phyloP scores from a whole-genome alignment of 345 rosid genomes.

The Citrus mangshanensis region DNA sequence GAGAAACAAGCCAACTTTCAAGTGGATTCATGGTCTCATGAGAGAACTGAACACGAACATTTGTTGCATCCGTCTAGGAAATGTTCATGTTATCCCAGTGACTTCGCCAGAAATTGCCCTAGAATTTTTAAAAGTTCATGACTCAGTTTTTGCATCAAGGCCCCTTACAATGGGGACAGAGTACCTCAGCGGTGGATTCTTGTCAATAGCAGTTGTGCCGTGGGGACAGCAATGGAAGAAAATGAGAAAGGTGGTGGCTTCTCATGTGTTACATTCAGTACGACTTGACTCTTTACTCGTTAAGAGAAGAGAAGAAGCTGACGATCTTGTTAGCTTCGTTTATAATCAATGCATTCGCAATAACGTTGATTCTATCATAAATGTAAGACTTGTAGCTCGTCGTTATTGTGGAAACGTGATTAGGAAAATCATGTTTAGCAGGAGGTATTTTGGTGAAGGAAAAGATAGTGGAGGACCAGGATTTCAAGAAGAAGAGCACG shows the following conservation, averaged over 20 bases:
- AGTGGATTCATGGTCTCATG: neutral
- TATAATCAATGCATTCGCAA: neutral
- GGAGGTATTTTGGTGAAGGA: neutral
- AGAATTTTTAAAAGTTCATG: neutral
- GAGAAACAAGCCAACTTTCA: neutral
- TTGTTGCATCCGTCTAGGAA: neutral
- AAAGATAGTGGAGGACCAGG: neutral
- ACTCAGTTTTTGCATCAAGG: neutral
- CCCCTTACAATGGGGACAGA: neutral
- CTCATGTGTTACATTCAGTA: neutral
- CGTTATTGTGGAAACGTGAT: neutral
- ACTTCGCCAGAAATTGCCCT: neutral
- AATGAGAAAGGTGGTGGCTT: neutral
- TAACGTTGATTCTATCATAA: neutral
- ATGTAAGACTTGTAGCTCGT: neutral
- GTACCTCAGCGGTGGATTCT: neutral
- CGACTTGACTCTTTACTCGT: neutral
- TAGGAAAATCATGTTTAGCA: neutral
- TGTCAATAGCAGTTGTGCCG: neutral
- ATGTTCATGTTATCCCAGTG: neutral
- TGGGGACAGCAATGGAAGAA: neutral
- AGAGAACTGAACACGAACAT: neutral
- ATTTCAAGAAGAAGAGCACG: neutral
- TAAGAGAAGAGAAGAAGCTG: neutral
- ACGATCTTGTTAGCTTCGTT: neutral